Evolutionary conservation across 768 basidiomycete species (phyloP).

Genomic region (Coprinopsis strossmayeri): DNA sequence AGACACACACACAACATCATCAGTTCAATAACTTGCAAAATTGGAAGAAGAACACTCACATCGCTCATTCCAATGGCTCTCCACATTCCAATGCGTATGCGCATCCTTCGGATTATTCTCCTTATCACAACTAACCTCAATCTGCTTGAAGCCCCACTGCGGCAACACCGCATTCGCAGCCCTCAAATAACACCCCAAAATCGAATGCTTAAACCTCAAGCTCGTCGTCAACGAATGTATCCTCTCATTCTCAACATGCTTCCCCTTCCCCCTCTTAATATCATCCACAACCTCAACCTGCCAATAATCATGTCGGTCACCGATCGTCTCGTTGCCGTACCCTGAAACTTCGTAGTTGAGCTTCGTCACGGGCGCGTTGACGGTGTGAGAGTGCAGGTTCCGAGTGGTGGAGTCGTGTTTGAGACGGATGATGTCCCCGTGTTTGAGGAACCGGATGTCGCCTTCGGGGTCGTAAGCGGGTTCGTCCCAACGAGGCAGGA

Average conservation of each 20-base stretch:
- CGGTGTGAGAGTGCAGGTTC: slow-evolving; percentile 87
- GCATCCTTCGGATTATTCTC: slow-evolving; percentile 74
- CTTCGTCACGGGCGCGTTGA: slow-evolving; percentile 86
- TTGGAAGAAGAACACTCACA: slow-evolving; percentile 44
- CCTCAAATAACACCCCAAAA: slow-evolving; percentile 79
- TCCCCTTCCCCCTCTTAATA: slow-evolving; percentile 51
- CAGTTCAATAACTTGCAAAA: background rate
- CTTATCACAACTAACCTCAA: slow-evolving; percentile 92
- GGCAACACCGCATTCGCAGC: slow-evolving; percentile 87
- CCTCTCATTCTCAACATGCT: slow-evolving; percentile 47
- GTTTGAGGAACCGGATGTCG: slow-evolving; percentile 60
- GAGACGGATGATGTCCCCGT: slow-evolving; percentile 78
- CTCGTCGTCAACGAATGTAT: slow-evolving; percentile 92
- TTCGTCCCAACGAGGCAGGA: slow-evolving; percentile 80
- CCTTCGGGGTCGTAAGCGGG: slow-evolving; percentile 58
- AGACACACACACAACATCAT: background rate
- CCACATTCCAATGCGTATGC: slow-evolving; percentile 98
- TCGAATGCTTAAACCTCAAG: slow-evolving; percentile 73
- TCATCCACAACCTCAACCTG: slow-evolving; percentile 92
- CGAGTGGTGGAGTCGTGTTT: slow-evolving; percentile 78
- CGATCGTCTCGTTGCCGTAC: slow-evolving; percentile 87
- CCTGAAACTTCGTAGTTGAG: slow-evolving; percentile 88
- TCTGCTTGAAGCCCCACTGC: slow-evolving; percentile 99
- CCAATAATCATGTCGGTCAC: slow-evolving; percentile 90
- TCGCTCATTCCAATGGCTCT: slow-evolving; percentile 94